These are phyloP conservation scores for Nymphaea thermarum DNA, from an alignment of 164 flowering plant species.

Conservation along the genomic window DNA sequence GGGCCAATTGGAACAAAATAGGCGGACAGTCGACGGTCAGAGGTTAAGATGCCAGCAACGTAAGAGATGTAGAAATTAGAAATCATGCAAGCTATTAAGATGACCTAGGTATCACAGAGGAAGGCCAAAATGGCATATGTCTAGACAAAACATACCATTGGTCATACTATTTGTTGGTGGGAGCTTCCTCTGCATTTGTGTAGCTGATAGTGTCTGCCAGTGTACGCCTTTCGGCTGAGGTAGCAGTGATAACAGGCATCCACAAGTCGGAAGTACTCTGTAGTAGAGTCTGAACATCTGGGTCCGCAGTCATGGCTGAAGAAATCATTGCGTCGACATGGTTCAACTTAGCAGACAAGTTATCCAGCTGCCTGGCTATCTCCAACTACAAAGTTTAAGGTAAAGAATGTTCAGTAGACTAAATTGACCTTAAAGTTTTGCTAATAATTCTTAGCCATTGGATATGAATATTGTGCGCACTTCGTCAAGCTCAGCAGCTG, in stretches of 20 bases:
- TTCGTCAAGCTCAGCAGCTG: constrained; percentile 56
- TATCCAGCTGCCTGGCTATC: constrained; percentile 81
- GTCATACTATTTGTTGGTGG: not conserved
- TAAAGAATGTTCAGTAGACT: not conserved
- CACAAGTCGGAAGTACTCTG: constrained; percentile 77
- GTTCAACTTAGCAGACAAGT: constrained; percentile 68
- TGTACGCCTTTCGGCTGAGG: constrained; percentile 52
- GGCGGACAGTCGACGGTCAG: too few relatives aligned
- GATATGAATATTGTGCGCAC: constrained; percentile 15
- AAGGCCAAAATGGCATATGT: too few relatives aligned
- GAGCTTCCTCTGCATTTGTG: not conserved
- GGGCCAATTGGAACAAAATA: too few relatives aligned
- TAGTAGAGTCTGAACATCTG: constrained; percentile 58
- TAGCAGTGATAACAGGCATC: constrained; percentile 94
- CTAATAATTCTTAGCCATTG: too few relatives aligned
- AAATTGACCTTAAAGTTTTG: too few relatives aligned
- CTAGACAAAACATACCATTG: too few relatives aligned
- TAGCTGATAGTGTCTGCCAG: not conserved
- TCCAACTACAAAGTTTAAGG: constrained; percentile 36
- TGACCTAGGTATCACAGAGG: not conserved
- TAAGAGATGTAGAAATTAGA: too few relatives aligned
- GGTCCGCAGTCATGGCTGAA: constrained; percentile 73
- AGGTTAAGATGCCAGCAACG: too few relatives aligned
- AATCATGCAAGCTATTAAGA: too few relatives aligned
- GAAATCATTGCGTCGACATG: constrained; percentile 86